These are phyloP conservation scores for Daedaleopsis sinensis DNA, from an alignment of 768 basidiomycete species.

Conservation along the genomic window DNA sequence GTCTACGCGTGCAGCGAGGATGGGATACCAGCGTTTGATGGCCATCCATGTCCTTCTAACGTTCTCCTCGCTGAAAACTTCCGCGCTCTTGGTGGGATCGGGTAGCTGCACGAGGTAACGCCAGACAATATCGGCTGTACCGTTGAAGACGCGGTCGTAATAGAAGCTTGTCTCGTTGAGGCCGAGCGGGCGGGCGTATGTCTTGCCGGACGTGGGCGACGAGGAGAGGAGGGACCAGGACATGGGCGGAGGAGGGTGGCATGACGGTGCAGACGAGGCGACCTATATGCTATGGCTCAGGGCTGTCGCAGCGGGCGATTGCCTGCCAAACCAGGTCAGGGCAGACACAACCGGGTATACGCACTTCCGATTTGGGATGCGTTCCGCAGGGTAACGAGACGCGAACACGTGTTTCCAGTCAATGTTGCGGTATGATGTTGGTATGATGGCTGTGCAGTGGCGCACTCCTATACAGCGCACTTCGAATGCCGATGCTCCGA, in stretches of 20 bases:
- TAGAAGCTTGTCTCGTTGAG: constrained; percentile 25
- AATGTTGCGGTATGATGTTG: not conserved
- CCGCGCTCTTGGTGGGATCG: constrained; percentile 9
- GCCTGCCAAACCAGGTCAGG: too few relatives aligned
- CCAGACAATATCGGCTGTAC: constrained; percentile 46
- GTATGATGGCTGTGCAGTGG: too few relatives aligned
- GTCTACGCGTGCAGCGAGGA: constrained; percentile 47
- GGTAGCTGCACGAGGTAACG: constrained; percentile 35
- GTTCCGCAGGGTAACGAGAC: too few relatives aligned
- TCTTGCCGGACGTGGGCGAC: constrained; percentile 4
- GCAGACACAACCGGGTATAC: too few relatives aligned
- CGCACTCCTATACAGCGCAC: too few relatives aligned
- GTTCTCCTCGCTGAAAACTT: constrained; percentile 36
- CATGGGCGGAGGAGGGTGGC: not conserved
- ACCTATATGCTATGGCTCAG: too few relatives aligned
- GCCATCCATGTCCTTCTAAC: constrained; percentile 47
- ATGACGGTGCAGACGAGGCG: too few relatives aligned
- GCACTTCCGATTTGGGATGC: too few relatives aligned
- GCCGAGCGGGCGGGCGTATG: constrained; percentile 26
- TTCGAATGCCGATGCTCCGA: too few relatives aligned
- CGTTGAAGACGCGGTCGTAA: constrained; percentile 28
- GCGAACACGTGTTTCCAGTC: not conserved
- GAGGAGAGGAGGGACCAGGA: constrained; percentile 10
- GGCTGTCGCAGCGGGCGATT: too few relatives aligned
- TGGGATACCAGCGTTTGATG: constrained; percentile 51